Base-by-base conservation (phyloP, 83 land plant genomes). In the Picea abies region DNA sequence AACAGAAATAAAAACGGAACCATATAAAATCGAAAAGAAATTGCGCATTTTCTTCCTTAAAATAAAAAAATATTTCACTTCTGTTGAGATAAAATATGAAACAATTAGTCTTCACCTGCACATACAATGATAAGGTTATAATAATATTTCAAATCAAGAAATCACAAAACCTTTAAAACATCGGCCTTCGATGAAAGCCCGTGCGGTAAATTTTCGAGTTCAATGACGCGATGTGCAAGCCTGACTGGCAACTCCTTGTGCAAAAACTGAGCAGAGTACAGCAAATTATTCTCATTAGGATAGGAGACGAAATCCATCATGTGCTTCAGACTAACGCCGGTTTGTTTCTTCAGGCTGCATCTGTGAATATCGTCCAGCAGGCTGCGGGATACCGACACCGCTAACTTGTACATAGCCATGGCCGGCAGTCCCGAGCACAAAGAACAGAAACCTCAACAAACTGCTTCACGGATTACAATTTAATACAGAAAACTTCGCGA, bases 201-300 rank as follows among this genome's bases (percentile, higher is more conserved):
- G 84, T 90, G 89, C 25, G 99, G 99, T 19, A 98, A 83, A 81
- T 77, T 90, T 87, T 96, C 96, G 12, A 98, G 91, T 87, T 98
- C 99, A 5, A 86, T 86, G 60, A 92, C 99, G 11, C 99, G 83
- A 71, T 98, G 88, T 2, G 99, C 99, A 23, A 98, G 94, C 82
- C 99, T 76, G 32, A 98, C 90, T 22, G 99, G 93, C 14, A 98
- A 89, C 88, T 98, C 99, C 88, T 93, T 98, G 87, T 96, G 99
- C 44, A 98, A 90, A 80, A 98, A 98, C 88, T 96, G 99, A 41
- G 99, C 94, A 3, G 99, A 91, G 25, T 89, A 76, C 20, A 98
- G 78, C 35, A 98, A 81, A 83, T 90, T 94, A 44, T 76, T 89
- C 15, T 81, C 87, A 4, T 90, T 85, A 26, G 96, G 97, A 58